phyloP scores from a whole-genome alignment of 352 stramenopile genomes.

The Globisporangium orthogonon region DNA sequence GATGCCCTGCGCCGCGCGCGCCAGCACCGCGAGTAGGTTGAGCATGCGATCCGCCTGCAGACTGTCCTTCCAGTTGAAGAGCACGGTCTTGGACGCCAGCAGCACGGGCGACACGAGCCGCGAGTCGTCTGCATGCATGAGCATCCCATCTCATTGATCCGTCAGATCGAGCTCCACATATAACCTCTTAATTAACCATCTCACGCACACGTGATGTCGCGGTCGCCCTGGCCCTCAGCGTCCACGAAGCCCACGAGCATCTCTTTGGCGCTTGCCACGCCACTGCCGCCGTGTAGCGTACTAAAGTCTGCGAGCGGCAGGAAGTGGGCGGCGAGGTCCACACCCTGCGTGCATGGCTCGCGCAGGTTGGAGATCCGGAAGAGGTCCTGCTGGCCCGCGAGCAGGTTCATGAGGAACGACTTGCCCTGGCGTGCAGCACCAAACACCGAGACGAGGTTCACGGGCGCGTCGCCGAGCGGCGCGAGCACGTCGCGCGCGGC shows the following conservation, averaged over 20 bases:
- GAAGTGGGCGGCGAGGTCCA: constrained; percentile 78
- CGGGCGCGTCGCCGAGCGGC: constrained; percentile 48
- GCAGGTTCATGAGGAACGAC: constrained; percentile 84
- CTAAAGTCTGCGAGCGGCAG: constrained; percentile 66
- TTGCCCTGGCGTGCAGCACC: constrained; percentile 79
- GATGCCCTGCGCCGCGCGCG: constrained; percentile 74
- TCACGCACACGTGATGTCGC: constrained; percentile 71
- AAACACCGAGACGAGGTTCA: constrained; percentile 87
- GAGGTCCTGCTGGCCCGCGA: constrained; percentile 79
- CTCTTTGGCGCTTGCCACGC: constrained; percentile 24
- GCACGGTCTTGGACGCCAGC: constrained; percentile 76
- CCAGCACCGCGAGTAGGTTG: constrained; percentile 75
- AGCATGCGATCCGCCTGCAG: constrained; percentile 81
- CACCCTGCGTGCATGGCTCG: constrained; percentile 81
- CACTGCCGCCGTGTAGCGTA: constrained; percentile 52
- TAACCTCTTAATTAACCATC: not conserved
- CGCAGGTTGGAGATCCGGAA: constrained; percentile 87
- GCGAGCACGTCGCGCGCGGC: constrained; percentile 49
- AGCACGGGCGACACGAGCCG: constrained; percentile 77
- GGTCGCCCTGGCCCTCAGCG: constrained; percentile 77
- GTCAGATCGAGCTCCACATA: not conserved
- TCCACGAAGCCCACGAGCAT: constrained; percentile 84
- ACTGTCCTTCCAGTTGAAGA: constrained; percentile 91
- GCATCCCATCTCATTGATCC: too few relatives aligned
- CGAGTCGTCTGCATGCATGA: constrained; percentile 51